phyloP scores from a whole-genome alignment of 2,329 filamentous ascomycete genomes.

The Lachnellula subtilissima region DNA sequence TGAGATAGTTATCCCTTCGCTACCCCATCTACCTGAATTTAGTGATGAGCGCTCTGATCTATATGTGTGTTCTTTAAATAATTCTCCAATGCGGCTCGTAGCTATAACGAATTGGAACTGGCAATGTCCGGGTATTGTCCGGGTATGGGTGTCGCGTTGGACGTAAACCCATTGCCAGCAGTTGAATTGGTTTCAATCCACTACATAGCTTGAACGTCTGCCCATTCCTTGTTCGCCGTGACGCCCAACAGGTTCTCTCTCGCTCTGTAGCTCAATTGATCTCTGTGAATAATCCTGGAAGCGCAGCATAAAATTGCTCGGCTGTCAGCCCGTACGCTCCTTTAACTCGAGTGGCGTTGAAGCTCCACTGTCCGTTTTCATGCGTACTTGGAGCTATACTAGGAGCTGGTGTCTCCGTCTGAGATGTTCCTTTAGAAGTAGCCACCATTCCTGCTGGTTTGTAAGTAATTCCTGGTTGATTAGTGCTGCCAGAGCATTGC shows the following conservation, averaged over 20 bases:
- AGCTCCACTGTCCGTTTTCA: not conserved
- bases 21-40: too few relatives aligned
- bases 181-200: slow-evolving; percentile 9
- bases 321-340: slow-evolving; percentile 1
- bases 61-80: too few relatives aligned
- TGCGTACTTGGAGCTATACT: too few relatives aligned
- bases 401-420: too few relatives aligned
- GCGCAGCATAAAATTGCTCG: slow-evolving; percentile 8
- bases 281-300: slow-evolving; percentile 13
- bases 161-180: slow-evolving; percentile 27
- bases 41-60: too few relatives aligned
- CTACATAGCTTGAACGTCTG: slow-evolving; percentile 27
- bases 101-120: slow-evolving; percentile 46
- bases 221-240: slow-evolving; percentile 32
- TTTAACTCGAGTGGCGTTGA: not conserved
- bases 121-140: slow-evolving; percentile 53
- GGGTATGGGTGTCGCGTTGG: slow-evolving; percentile 40
- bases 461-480: too few relatives aligned
- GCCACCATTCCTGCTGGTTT: too few relatives aligned
- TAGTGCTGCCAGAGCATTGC: too few relatives aligned
- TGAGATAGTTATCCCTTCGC: too few relatives aligned
- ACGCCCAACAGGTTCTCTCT: slow-evolving; percentile 27
- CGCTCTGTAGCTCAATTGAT: slow-evolving; percentile 12
- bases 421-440: too few relatives aligned
- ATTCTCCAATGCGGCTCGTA: too few relatives aligned